Percentiles rank a stretch among this genome's conserved stretches.
These are phyloP conservation scores for Amphicarpaea edgeworthii DNA, from an alignment of 306 rosid genomes.

Conservation along the genomic window DNA sequence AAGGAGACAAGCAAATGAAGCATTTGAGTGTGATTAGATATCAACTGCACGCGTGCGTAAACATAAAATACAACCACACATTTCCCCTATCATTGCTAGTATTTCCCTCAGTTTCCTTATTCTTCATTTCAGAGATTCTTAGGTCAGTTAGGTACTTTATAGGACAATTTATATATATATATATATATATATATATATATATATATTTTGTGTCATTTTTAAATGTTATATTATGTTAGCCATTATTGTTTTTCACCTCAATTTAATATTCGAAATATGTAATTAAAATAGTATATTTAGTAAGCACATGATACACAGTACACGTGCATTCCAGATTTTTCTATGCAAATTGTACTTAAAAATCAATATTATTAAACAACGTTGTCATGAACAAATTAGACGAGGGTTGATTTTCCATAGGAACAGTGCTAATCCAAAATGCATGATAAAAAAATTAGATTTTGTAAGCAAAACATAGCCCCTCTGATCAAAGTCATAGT, in stretches of 20 bases:
- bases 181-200: neutral
- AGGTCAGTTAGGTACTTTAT: neutral
- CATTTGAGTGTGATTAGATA: slow-evolving; percentile 49
- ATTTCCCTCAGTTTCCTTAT: neutral
- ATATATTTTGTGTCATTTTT: neutral
- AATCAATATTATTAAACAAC: no score
- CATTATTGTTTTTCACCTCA: neutral
- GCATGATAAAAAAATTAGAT: neutral
- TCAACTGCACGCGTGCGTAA: slow-evolving; percentile 43
- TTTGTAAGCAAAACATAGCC: neutral
- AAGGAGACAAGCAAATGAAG: slow-evolving; percentile 43
- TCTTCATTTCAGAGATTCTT: neutral
- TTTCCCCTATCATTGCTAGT: neutral
- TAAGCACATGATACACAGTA: neutral
- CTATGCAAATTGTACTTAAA: neutral
- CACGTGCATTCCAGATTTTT: neutral
- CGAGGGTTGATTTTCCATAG: no score
- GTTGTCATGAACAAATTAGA: no score
- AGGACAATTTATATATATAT: neutral
- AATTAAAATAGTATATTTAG: neutral
- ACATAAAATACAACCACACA: neutral
- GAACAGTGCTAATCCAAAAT: neutral
- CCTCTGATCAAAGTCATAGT: neutral
- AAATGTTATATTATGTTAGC: neutral
- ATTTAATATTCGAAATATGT: neutral